These are phyloP conservation scores for Geotrichum ghanense DNA, from an alignment of 805 yeast genomes.

Conservation along the genomic window DNA sequence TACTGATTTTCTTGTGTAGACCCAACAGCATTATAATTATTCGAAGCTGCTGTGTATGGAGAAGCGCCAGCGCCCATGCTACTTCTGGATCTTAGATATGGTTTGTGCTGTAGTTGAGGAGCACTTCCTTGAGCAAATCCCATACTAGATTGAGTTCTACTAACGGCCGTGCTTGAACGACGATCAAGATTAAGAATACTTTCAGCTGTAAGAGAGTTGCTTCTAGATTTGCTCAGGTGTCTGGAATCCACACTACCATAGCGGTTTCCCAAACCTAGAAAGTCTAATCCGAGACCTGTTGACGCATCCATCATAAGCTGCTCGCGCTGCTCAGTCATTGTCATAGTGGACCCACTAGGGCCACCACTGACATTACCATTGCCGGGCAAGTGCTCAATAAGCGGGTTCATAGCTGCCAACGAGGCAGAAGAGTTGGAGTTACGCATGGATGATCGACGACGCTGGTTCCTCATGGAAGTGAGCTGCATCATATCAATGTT, in stretches of 20 bases:
- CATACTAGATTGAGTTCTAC: neutral
- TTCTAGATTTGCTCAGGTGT: neutral
- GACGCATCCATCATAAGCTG: neutral
- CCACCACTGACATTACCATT: too few relatives aligned
- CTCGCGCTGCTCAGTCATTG: neutral
- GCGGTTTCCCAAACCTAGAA: neutral
- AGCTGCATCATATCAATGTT: constrained; percentile 2
- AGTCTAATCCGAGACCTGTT: neutral
- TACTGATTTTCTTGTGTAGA: too few relatives aligned
- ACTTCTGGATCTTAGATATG: too few relatives aligned
- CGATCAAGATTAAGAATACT: neutral
- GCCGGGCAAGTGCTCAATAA: too few relatives aligned
- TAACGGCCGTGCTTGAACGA: neutral
- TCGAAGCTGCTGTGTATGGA: too few relatives aligned
- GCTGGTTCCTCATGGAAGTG: neutral
- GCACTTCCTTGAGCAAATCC: neutral
- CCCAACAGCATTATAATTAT: too few relatives aligned
- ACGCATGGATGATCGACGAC: neutral
- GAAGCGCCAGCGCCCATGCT: too few relatives aligned
- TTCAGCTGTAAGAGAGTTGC: neutral
- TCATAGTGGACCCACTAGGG: neutral
- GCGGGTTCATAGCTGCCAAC: neutral
- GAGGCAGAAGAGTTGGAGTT: neutral
- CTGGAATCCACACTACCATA: neutral
- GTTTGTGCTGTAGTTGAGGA: too few relatives aligned